Conservation (phyloP, 257 asterid species). For the Thymus quinquecostatus region DNA sequence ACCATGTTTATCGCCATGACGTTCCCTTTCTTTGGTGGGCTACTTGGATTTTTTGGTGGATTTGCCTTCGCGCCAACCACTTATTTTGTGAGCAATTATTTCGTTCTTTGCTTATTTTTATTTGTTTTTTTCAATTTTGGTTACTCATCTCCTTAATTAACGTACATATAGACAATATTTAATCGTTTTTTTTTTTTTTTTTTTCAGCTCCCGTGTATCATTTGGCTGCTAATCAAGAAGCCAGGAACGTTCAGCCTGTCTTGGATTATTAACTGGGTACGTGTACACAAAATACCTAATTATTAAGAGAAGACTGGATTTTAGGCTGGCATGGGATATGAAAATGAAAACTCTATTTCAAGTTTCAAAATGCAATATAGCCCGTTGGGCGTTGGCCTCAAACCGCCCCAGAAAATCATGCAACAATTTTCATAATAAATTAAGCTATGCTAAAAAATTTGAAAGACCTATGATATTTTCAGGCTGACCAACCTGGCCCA, state of each 20-base stretch:
- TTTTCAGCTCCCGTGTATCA: conserved; percentile 36
- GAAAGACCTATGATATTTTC: no score
- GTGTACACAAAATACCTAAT: background rate
- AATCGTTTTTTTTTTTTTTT: background rate
- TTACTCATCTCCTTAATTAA: no score
- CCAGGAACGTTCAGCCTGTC: conserved; percentile 34
- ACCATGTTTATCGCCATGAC: conserved; percentile 29
- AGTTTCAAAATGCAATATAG: no score
- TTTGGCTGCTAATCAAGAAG: conserved; percentile 35
- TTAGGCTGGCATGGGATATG: no score
- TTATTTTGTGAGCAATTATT: conserved; percentile 31
- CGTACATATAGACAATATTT: background rate
- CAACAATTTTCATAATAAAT: no score
- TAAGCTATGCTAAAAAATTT: no score
- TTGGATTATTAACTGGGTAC: conserved; percentile 35
- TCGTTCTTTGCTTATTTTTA: background rate
- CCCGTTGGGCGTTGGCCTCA: no score
- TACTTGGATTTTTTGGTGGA: conserved; percentile 36
- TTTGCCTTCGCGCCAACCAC: conserved; percentile 36
- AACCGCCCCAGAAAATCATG: no score
- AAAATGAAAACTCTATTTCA: no score
- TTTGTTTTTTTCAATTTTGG: no score
- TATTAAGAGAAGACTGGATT: no score
- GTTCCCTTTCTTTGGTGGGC: conserved; percentile 37
- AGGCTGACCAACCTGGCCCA: no score